Conservation (phyloP, 331 rosid genomes). For the Rhamnella rubrinervis region DNA sequence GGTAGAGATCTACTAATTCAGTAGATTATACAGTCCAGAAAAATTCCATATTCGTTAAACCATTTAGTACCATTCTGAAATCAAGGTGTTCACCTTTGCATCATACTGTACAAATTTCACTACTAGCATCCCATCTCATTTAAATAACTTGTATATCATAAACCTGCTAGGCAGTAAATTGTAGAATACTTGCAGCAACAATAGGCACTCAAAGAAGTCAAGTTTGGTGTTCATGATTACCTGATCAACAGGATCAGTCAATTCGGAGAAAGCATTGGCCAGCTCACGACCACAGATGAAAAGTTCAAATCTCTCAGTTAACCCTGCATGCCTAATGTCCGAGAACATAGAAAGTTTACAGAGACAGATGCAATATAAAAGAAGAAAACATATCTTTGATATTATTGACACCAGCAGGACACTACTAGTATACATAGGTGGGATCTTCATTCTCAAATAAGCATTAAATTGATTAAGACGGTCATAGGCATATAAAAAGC, state of each 20-base stretch:
- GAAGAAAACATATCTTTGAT: not conserved
- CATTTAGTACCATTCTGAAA: too few relatives aligned
- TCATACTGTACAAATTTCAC: too few relatives aligned
- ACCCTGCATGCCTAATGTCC: conserved; percentile 59
- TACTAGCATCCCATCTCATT: not conserved
- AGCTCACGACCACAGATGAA: conserved; percentile 95
- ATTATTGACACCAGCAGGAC: too few relatives aligned
- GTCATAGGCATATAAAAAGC: too few relatives aligned
- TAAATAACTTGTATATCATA: not conserved
- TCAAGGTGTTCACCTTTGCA: too few relatives aligned
- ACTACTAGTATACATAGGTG: too few relatives aligned
- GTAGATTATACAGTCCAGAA: too few relatives aligned
- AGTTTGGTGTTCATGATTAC: conserved; percentile 28
- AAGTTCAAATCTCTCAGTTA: conserved; percentile 95
- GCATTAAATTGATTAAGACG: too few relatives aligned
- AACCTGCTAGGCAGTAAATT: not conserved
- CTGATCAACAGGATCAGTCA: conserved; percentile 98
- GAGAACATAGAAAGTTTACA: conserved; percentile 16
- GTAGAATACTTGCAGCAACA: not conserved
- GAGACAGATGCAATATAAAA: not conserved
- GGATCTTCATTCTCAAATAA: too few relatives aligned
- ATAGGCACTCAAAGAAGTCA: not conserved
- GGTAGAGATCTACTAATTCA: too few relatives aligned
- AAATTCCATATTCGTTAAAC: too few relatives aligned
- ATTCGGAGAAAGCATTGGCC: conserved; percentile 95